Evolutionary conservation across 164 flowering plant genomes (phyloP), one percentile per base, ranked within the genome.

Genomic region (Kalanchoe fedtschenkoi): DNA sequence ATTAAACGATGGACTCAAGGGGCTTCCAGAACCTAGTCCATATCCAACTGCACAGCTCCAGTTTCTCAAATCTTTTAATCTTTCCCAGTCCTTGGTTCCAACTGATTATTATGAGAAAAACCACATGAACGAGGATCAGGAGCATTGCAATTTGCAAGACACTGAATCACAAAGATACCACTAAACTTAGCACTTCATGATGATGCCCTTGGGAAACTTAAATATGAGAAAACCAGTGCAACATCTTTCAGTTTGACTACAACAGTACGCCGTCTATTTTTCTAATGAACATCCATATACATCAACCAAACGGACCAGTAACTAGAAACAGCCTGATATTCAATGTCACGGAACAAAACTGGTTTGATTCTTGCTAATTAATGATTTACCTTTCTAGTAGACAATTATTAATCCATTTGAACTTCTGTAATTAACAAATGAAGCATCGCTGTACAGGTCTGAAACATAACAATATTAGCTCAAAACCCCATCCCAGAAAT

Each of bases 31-130:
- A 54, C 96, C 98, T 46, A 77, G 66, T 32, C 88, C 93, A 66
- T 92, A 92, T 65, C 90, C 89, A 54, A 89, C 70, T 30, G 96
- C 98, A 69, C 81, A 81, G 69, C 93, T 92, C 91, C 91, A 92
- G 64, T 83, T 89, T 71, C 13, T 76, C 55, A 82, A 65, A 63
- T 89, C 75, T 41, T 79, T 78, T 66, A 68, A 79, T 64, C 73
- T 81, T 32, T 65, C 61, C 24, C 41, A 68, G 33, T 74, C 77
- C 74, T 77, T 80, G 71, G 65, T 74, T 72, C 78, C 84, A 80
- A 69, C 96, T 87, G 62, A 54, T 29, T 46, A 64, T 42, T 5
- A 67, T 26, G 2, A 69, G 26, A 10, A 26, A 6, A 51, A 16
- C 14, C 32, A 51, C 3, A 24, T 3, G 5, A 28, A 51, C 24